phyloP scores from a whole-genome alignment of 345 rosid species.

The Pseudoturritis turrita region DNA sequence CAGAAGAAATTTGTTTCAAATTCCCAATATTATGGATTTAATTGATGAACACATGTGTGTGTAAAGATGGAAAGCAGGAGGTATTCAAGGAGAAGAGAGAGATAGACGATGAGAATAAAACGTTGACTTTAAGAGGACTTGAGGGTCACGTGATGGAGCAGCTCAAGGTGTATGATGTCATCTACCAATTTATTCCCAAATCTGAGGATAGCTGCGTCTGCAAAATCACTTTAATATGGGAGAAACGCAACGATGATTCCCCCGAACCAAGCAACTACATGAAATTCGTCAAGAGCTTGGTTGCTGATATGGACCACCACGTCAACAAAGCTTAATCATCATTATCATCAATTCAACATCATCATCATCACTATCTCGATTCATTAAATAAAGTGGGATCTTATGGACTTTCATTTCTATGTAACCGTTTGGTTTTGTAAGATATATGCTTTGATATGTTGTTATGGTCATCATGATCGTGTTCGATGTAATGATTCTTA shows the following conservation, averaged over 20 bases:
- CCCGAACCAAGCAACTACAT: constrained; percentile 29
- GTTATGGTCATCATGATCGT: constrained; percentile 2
- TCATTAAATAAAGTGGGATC: not conserved
- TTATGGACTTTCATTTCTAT: not conserved
- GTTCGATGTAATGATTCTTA: not conserved
- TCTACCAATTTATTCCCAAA: constrained; percentile 22
- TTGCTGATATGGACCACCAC: constrained; percentile 25
- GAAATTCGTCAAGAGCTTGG: constrained; percentile 26
- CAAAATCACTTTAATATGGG: constrained; percentile 29
- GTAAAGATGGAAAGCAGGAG: constrained; percentile 25
- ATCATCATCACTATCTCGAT: not conserved
- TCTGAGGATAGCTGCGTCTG: constrained; percentile 16
- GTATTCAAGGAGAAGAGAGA: constrained; percentile 24
- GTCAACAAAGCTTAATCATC: constrained; percentile 16
- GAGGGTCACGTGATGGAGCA: constrained; percentile 30
- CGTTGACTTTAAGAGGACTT: constrained; percentile 19
- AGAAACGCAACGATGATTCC: constrained; percentile 26
- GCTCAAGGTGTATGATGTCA: constrained; percentile 17
- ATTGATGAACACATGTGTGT: not conserved
- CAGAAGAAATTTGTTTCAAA: too few species aligned
- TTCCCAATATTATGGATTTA: not conserved
- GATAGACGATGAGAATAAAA: constrained; percentile 16
- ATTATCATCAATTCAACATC: not conserved
- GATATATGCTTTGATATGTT: constrained; percentile 1
- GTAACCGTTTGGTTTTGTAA: not conserved